Percentiles rank a stretch among this genome's conserved stretches.
These are phyloP conservation scores for Colletotrichum sp. DNA, from an alignment of 2,329 filamentous ascomycete genomes.

Conservation along the genomic window DNA sequence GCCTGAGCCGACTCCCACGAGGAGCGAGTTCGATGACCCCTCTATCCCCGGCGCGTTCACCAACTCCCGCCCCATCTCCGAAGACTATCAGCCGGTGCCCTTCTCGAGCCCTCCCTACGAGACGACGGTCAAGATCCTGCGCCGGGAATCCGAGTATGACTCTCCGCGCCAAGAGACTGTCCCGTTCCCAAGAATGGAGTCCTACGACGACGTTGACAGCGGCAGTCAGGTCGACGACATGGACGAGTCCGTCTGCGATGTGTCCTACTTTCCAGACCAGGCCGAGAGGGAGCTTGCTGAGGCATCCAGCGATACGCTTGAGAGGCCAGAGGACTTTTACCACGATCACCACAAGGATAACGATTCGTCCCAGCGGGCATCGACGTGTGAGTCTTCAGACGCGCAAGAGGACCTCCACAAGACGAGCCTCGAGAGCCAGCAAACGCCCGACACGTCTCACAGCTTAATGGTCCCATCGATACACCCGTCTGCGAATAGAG, in stretches of 20 bases:
- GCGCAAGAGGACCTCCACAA: slow-evolving; percentile 13
- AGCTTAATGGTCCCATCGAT: slow-evolving; percentile 54
- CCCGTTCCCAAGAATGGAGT: slow-evolving; percentile 39
- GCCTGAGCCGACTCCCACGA: slow-evolving; percentile 29
- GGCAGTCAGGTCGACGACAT: slow-evolving; percentile 38
- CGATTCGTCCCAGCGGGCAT: slow-evolving; percentile 39
- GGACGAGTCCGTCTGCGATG: slow-evolving; percentile 25
- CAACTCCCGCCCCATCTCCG: slow-evolving; percentile 15
- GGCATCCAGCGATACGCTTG: slow-evolving; percentile 38
- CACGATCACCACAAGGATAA: slow-evolving; percentile 7
- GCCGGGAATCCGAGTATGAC: slow-evolving; percentile 46
- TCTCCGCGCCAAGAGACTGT: slow-evolving; percentile 26
- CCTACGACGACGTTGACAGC: slow-evolving; percentile 43
- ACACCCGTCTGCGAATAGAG: slow-evolving; percentile 48
- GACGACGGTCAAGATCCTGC: slow-evolving; percentile 56
- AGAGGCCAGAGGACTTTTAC: slow-evolving; percentile 30
- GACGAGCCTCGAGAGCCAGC: slow-evolving; percentile 18
- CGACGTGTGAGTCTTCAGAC: slow-evolving; percentile 44
- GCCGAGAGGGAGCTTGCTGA: slow-evolving; percentile 39
- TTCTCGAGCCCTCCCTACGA: slow-evolving; percentile 42
- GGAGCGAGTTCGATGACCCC: slow-evolving; percentile 28
- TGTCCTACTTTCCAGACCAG: slow-evolving; percentile 34
- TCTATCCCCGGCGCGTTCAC: slow-evolving; percentile 34
- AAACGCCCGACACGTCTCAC: slow-evolving; percentile 42
- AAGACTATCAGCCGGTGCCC: slow-evolving; percentile 46